Evolutionary conservation across 2,329 filamentous ascomycete species (phyloP), one percentile per base, ranked within the genome.

Genomic region (Drechslerella stenobrocha): DNA sequence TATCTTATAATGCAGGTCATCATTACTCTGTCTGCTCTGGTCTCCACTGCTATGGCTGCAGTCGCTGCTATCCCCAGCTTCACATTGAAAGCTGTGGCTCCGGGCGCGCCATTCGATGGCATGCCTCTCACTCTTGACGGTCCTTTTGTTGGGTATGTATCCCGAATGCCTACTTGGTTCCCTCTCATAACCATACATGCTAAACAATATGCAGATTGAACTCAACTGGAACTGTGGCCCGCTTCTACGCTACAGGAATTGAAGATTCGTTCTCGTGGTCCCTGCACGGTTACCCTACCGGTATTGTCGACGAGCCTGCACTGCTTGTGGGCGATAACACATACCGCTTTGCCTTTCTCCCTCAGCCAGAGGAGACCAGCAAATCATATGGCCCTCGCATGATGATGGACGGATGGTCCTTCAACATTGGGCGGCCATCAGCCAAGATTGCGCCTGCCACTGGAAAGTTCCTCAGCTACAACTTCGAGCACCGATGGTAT

Each of bases 401-500:
- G 32, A 55, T 67, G 63, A 55, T 51, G 28, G 63, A 59, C 34
- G 42, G 46, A 30, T 67, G 63, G 63, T 48, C 63, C 8, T 67
- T 67, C 45, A 67, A 37, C 47, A n/a, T 47, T 8, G 63, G 63
- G 11, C 23, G 63, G 11, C 63, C 63, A 56, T 60, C 55, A 11
- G 37, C 40, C 35, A 60, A 60, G 37, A 67, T 67, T 23, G 63
- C 55, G 1, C 63, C 63, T n/a, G 50, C 28, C n/a, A 34, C 48
- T 11, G 63, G 63, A 23, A 67, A 67, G 50, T 67, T 60, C 50
- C 63, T 67, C 42, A 45, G 63, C 23, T 67, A 55, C 55, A 67
- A 67, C 63, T 60, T 59, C 15, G 63, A 67, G 24, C 63, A 67
- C 45, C 50, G 55, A 40, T 67, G 63, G 63, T 67, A 51, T 34